Base-by-base conservation (phyloP, 1,284 basidiomycete species). In the Ceratobasidium sp. region DNA sequence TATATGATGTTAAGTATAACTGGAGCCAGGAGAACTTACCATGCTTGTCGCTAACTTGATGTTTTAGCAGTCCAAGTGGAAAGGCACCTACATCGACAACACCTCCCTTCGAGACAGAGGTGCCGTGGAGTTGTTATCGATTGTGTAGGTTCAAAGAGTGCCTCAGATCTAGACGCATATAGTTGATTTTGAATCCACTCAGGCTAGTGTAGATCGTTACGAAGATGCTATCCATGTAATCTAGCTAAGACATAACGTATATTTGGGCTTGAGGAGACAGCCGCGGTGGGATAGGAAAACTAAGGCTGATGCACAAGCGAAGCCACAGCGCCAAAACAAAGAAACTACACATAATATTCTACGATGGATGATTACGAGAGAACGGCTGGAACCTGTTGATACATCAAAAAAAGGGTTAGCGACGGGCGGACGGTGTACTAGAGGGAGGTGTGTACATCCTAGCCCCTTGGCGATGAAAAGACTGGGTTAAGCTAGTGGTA, bases 381-480 rank as follows among this genome's bases (percentile, higher is more conserved):
- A 70, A 70, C 16, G 67, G 67, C 32, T 70, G 67, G 67, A 57
- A 70, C 67, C 67, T 70, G 67, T 70, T 39, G 48, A 34, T 41
- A 70, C 50, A 70, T 70, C 45, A 59, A 70, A 70, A 70, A n/a
- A 57, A 45, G 45, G 55, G 55, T 70, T 70, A 70, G 67, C 67
- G 67, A 58, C 67, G 67, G 43, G 53, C 67, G 34, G 67, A 58
- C 57, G 67, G 34, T 70, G 53, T 48, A 70, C 67, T 59, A 70
- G 67, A 70, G 32, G 67, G 67, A 70, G 67, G 67, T 70, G 67
- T 70, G 67, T 87, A 87, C 84, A 93, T 89, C 79, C 89, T 86
- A 70, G 90, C 90, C 67, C 91, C 92, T 81, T 94, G 92, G 73
- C 90, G 86, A 75, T 91, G 80, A 77, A 94, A 92, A 75, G 86